Percentiles rank a stretch among this genome's conserved stretches.
These are phyloP conservation scores for Fonsecaea erecta DNA, from an alignment of 2,329 filamentous ascomycete species.

Conservation along the genomic window DNA sequence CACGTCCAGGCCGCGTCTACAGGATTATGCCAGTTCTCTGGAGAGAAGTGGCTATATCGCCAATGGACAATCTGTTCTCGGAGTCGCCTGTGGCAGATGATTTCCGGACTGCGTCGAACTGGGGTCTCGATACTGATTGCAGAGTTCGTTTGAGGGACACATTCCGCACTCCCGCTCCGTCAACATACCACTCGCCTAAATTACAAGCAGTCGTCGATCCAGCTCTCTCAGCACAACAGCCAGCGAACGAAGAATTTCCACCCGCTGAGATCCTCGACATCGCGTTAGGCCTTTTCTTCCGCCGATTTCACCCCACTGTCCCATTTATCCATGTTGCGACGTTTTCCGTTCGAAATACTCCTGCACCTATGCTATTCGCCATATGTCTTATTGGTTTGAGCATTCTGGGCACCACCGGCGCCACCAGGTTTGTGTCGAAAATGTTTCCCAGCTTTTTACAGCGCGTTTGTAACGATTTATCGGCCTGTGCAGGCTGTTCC, in stretches of 20 bases:
- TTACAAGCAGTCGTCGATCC: constrained; percentile 35
- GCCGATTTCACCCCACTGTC: constrained; percentile 58
- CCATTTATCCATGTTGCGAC: constrained; percentile 60
- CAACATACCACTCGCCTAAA: constrained; percentile 30
- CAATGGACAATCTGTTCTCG: constrained; percentile 49
- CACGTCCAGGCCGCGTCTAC: constrained; percentile 44
- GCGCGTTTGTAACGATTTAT: constrained; percentile 50
- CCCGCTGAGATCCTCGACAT: constrained; percentile 60
- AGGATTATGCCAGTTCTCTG: constrained; percentile 50
- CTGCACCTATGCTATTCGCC: constrained; percentile 53
- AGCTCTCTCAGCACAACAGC: constrained; percentile 40
- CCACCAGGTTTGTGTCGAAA: constrained; percentile 54
- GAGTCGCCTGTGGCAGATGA: constrained; percentile 31
- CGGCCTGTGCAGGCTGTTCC: constrained; percentile 48
- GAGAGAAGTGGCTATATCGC: constrained; percentile 46
- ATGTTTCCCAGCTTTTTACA: constrained; percentile 51
- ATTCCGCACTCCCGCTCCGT: constrained; percentile 41
- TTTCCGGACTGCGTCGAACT: constrained; percentile 30
- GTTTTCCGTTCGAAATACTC: constrained; percentile 56
- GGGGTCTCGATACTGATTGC: constrained; percentile 50
- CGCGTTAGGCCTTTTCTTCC: constrained; percentile 59
- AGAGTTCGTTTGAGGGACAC: constrained; percentile 46
- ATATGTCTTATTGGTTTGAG: constrained; percentile 61
- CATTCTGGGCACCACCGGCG: constrained; percentile 57
- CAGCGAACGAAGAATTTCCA: constrained; percentile 45